Evolutionary conservation across 805 yeast species (phyloP), one percentile per base, ranked within the genome.

Genomic region (Metschnikowia lachancei): DNA sequence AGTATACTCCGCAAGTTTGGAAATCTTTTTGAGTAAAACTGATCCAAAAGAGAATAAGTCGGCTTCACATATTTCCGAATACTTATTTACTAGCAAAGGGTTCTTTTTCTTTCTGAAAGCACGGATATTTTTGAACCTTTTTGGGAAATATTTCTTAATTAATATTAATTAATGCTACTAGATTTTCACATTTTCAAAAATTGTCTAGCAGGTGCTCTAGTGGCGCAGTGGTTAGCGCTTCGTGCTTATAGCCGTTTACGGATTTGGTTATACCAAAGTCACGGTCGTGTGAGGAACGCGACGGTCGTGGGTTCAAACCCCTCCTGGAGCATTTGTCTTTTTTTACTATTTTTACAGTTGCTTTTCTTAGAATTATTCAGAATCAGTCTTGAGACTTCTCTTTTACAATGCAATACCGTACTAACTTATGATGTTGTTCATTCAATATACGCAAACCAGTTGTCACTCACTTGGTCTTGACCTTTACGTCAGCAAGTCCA

Each of bases 211-310:
- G 50, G 46, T 58, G 75, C 73, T 70, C 75, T 67, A 69, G 74
- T 70, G 75, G 75, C 75, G 75, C 76, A 71, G 76, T 63, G 76
- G 76, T 70, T 71, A 72, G 76, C 75, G 76, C 76, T 70, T 72
- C 75, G 76, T 72, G 76, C 76, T 72, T 72, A 72, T 71, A 71
- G 72, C 51, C 47, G 75, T 61, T 53, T 67, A 62, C 57, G 72
- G 70, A 65, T 70, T 41, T 66, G 72, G 72, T 69, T 67, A 69
- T 69, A 55, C 72, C 73, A 65, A 66, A 65, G 75, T 67, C 74
- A 69, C 75, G 73, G 73, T 70, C 76, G 76, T 71, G 75, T 71
- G 75, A 70, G 76, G 74, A 70, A 72, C 76, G 76, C 76, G 75
- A 72, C 72, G 75, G 76, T 72, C 76, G 74, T 70, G 75, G 75